A percentile compares a stretch with the other conserved stretches of the same genome.
Conservation (phyloP, 495 filamentous ascomycete species). For the Penicillium herquei region DNA sequence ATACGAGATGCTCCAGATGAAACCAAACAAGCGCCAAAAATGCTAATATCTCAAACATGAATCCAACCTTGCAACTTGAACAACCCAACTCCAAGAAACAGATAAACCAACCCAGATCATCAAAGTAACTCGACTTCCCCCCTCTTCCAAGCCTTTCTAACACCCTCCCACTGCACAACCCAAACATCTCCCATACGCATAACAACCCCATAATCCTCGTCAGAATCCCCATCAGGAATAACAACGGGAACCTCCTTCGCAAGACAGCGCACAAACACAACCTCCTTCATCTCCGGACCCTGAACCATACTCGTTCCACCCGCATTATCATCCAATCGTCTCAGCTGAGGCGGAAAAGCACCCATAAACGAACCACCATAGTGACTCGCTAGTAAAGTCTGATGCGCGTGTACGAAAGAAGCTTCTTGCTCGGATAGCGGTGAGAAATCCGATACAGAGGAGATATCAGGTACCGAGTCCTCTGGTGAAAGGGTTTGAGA, state of each 20-base stretch:
- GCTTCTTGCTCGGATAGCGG: slow-evolving; percentile 71
- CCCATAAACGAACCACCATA: slow-evolving; percentile 78
- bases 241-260: slow-evolving; percentile 53
- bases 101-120: slow-evolving; percentile 15
- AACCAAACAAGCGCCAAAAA: too few relatives aligned
- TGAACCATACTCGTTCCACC: slow-evolving; percentile 93
- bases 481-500: slow-evolving; percentile 28
- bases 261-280: slow-evolving; percentile 81
- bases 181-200: slow-evolving; percentile 81
- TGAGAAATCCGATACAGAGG: slow-evolving; percentile 40
- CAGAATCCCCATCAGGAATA: slow-evolving; percentile 52
- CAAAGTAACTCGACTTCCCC: slow-evolving; percentile 84
- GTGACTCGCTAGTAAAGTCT: slow-evolving; percentile 75
- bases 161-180: slow-evolving; percentile 82
- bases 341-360: slow-evolving; percentile 71
- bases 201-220: slow-evolving; percentile 52
- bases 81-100: too few relatives aligned
- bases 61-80: too few relatives aligned
- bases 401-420: slow-evolving; percentile 76
- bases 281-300: slow-evolving; percentile 72
- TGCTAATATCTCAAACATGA: too few relatives aligned
- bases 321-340: slow-evolving; percentile 83
- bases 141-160: slow-evolving; percentile 65
- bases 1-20: too few relatives aligned
- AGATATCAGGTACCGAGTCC: slow-evolving; percentile 36